phyloP scores from a whole-genome alignment of 225 moss, liverwort and hornwort genomes.

The Bryum argenteum region DNA sequence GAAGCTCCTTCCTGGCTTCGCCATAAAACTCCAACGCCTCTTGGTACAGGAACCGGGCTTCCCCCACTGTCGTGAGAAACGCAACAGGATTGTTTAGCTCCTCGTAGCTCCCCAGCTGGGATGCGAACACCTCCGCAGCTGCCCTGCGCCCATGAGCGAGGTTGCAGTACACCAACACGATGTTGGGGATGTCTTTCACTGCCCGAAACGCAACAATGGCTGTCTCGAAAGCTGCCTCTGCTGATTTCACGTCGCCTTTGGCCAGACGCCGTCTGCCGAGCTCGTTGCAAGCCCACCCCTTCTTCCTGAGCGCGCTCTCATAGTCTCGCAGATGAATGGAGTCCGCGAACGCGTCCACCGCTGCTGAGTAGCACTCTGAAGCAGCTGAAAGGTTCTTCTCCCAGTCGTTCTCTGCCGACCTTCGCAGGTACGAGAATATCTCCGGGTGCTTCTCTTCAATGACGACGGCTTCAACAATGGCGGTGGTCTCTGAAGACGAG shows the following conservation, averaged over 20 bases:
- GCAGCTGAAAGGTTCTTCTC: constrained; percentile 78
- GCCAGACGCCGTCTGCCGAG: constrained; percentile 82
- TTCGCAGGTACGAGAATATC: constrained; percentile 65
- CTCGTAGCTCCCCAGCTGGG: constrained; percentile 71
- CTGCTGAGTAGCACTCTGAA: constrained; percentile 69
- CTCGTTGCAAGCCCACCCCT: constrained; percentile 96
- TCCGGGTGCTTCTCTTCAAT: constrained; percentile 36
- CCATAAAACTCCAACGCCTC: constrained; percentile 87
- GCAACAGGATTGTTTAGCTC: constrained; percentile 49
- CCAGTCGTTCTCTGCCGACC: constrained; percentile 62
- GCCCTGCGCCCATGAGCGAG: constrained; percentile 90
- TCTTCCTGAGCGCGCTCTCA: constrained; percentile 70
- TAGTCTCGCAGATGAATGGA: constrained; percentile 61
- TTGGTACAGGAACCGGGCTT: constrained; percentile 78
- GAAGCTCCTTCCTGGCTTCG: constrained; percentile 72
- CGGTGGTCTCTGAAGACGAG: constrained; percentile 21
- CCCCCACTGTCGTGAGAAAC: constrained; percentile 56
- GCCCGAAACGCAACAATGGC: constrained; percentile 78
- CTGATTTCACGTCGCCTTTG: constrained; percentile 68
- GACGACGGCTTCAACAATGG: constrained; percentile 17
- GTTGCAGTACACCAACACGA: constrained; percentile 86
- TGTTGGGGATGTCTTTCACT: constrained; percentile 84
- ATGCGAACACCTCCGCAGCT: constrained; percentile 79
- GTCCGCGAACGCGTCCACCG: constrained; percentile 59
- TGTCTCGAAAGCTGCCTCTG: constrained; percentile 70